Conservation (phyloP, 768 basidiomycete genomes). For the Basidioascus undulatus region DNA sequence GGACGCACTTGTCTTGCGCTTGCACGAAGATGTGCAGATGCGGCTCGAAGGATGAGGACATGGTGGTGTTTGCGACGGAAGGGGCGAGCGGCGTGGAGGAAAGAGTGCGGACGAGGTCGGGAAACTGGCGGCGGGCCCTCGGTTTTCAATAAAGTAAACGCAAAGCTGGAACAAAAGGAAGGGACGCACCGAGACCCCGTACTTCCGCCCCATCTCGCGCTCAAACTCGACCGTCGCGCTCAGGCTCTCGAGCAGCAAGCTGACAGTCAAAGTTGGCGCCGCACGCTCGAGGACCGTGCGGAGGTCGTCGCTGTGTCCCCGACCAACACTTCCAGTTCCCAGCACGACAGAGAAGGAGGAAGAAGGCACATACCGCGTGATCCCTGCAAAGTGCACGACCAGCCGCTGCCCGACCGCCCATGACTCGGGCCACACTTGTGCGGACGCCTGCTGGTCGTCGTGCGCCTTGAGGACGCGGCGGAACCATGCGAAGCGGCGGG, state of each 20-base stretch:
- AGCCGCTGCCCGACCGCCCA: slow-evolving; percentile 74
- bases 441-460: slow-evolving; percentile 72
- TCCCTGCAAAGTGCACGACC: slow-evolving; percentile 60
- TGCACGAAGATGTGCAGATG: slow-evolving; percentile 85
- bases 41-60: slow-evolving; percentile 75
- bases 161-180: background rate
- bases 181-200: slow-evolving; percentile 34
- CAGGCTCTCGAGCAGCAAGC: slow-evolving; percentile 57
- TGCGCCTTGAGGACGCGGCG: slow-evolving; percentile 56
- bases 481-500: slow-evolving; percentile 88
- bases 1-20: slow-evolving; percentile 68
- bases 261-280: slow-evolving; percentile 44
- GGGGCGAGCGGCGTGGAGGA: slow-evolving; percentile 7
- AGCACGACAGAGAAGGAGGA: background rate
- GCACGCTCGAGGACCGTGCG: slow-evolving; percentile 56
- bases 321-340: background rate
- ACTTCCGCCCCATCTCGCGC: slow-evolving; percentile 51
- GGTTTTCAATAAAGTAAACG: too few relatives aligned
- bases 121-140: slow-evolving; percentile 9
- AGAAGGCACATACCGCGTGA: slow-evolving; percentile 38
- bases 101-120: slow-evolving; percentile 7
- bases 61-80: slow-evolving; percentile 22
- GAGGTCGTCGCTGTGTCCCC: slow-evolving; percentile 45
- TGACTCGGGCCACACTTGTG: slow-evolving; percentile 49
- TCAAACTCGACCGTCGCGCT: slow-evolving; percentile 80